phyloP scores from a whole-genome alignment of 75 land plant genomes.

The Pinus taeda region DNA sequence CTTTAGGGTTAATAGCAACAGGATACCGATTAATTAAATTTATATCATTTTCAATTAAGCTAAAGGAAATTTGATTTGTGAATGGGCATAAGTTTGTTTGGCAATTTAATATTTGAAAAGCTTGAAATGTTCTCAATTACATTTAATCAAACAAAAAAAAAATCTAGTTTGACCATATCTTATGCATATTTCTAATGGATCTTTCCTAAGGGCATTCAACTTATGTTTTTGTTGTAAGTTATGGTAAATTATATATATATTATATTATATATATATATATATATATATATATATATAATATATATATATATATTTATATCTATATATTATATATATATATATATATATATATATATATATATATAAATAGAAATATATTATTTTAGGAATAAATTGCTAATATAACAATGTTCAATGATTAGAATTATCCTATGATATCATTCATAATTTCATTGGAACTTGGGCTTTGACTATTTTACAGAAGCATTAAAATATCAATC shows the following conservation, averaged over 20 bases:
- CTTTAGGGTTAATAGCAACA: too few species aligned
- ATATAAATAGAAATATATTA: background rate
- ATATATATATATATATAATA: too few species aligned
- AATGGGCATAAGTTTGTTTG: background rate
- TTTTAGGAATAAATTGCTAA: background rate
- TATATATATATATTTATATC: too few species aligned
- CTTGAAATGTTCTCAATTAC: constrained; percentile 2
- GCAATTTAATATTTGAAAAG: background rate
- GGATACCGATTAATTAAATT: too few species aligned
- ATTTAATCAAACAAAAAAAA: background rate
- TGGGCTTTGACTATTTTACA: background rate
- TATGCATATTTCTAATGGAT: background rate
- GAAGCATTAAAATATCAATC: background rate
- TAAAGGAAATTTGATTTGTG: background rate
- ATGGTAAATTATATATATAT: too few species aligned
- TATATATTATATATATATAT: too few species aligned
- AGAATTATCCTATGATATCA: background rate
- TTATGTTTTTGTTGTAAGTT: background rate
- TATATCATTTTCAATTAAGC: too few species aligned
- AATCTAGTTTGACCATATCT: background rate
- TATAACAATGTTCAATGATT: background rate
- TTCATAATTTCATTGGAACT: background rate
- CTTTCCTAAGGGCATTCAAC: background rate
- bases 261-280: too few species aligned
- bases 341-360: too few species aligned